Conservation (phyloP, 2,329 filamentous ascomycete species). For the Lecanosticta acicola region DNA sequence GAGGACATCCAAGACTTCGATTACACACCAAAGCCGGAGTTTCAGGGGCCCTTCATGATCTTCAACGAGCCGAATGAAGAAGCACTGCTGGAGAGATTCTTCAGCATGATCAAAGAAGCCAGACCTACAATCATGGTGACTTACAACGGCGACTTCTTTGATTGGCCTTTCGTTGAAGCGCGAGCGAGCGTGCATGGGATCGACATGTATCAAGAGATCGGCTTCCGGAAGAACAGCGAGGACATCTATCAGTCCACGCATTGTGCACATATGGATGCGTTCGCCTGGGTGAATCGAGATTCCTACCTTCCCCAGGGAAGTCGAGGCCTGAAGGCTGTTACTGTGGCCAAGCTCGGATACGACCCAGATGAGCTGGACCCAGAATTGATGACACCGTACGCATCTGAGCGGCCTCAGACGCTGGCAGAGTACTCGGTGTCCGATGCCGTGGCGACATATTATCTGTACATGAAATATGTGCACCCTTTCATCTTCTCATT, state of each 20-base stretch:
- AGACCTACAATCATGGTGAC: conserved; percentile 95
- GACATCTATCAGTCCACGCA: conserved; percentile 96
- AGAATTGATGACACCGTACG: conserved; percentile 89
- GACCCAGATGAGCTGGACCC: conserved; percentile 97
- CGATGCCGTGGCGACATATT: conserved; percentile 97
- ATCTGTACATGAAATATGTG: conserved; percentile 99
- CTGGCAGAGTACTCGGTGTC: conserved; percentile 97
- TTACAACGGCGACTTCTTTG: conserved; percentile 99
- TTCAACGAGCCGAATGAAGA: conserved; percentile 98
- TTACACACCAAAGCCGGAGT: conserved; percentile 95
- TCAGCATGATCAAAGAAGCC: conserved; percentile 90
- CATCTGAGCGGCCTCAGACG: conserved; percentile 83
- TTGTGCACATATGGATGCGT: conserved; percentile 98
- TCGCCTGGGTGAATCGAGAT: conserved; percentile 98
- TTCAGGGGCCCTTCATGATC: conserved; percentile 90
- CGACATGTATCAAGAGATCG: conserved; percentile 98
- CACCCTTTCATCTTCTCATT: conserved; percentile 99
- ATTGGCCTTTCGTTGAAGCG: conserved; percentile 98
- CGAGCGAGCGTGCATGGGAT: conserved; percentile 90
- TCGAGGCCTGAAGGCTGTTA: conserved; percentile 94
- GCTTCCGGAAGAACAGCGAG: conserved; percentile 89
- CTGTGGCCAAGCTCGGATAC: conserved; percentile 94
- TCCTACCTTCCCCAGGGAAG: conserved; percentile 96
- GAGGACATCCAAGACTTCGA: conserved; percentile 98
- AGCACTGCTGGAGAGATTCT: conserved; percentile 80